These are phyloP conservation scores for Lactarius hengduanensis DNA, from an alignment of 768 basidiomycete genomes.

Conservation along the genomic window DNA sequence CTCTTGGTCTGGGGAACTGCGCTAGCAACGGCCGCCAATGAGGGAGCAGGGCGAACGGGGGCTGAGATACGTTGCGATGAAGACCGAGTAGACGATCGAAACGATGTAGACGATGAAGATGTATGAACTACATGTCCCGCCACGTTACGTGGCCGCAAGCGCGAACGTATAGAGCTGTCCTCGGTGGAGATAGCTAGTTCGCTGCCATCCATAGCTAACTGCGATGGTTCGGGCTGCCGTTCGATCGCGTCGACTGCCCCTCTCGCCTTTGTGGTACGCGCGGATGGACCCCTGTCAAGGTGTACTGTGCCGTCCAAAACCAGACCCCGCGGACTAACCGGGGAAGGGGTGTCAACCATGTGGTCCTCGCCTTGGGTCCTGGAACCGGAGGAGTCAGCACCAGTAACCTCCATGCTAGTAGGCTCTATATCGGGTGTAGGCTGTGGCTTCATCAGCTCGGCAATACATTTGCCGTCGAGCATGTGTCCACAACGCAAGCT, in stretches of 20 bases:
- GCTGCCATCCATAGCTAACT: not conserved
- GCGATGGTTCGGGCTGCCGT: constrained; percentile 2
- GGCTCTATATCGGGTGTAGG: constrained; percentile 2
- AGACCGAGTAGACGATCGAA: not conserved
- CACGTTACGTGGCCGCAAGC: constrained; percentile 27
- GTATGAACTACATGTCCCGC: constrained; percentile 16
- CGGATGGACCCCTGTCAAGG: not conserved
- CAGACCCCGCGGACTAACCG: not conserved
- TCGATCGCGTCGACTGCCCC: constrained; percentile 3
- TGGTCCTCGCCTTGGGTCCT: constrained; percentile 1
- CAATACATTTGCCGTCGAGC: constrained; percentile 73
- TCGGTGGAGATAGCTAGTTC: not conserved
- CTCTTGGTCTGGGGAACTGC: constrained; percentile 2
- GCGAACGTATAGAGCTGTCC: constrained; percentile 22
- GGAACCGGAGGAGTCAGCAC: not conserved
- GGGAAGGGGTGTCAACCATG: not conserved
- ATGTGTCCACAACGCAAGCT: constrained; percentile 74
- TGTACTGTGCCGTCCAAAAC: not conserved
- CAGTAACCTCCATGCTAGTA: not conserved
- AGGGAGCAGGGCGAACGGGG: not conserved
- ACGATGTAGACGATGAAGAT: not conserved
- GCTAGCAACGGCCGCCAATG: not conserved
- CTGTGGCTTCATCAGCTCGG: constrained; percentile 51
- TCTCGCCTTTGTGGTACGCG: not conserved
- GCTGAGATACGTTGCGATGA: constrained; percentile 6